phyloP scores from a whole-genome alignment of 768 basidiomycete genomes.

The Psilocybe cubensis region DNA sequence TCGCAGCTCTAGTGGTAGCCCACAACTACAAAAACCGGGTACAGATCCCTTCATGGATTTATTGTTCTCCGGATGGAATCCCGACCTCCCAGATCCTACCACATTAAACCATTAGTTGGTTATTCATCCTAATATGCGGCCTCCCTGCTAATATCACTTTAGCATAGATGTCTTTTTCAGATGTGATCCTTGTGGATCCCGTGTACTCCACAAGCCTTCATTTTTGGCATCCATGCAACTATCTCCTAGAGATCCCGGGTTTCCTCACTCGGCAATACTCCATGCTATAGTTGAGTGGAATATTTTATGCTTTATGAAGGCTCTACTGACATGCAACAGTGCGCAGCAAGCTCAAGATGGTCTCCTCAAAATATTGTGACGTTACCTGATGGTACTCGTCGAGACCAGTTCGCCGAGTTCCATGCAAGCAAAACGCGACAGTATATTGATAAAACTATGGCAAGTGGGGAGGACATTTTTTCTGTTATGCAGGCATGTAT shows the following conservation, averaged over 20 bases:
- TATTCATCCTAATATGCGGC: slow-evolving; percentile 5
- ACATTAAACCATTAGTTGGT: slow-evolving; percentile 77
- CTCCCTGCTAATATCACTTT: slow-evolving; percentile 15
- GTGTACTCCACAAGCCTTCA: slow-evolving; percentile 80
- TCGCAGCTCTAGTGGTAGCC: slow-evolving; percentile 52
- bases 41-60: slow-evolving; percentile 66
- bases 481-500: slow-evolving; percentile 87
- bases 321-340: slow-evolving; percentile 43
- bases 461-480: slow-evolving; percentile 87
- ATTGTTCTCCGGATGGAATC: slow-evolving; percentile 81
- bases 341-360: slow-evolving; percentile 85
- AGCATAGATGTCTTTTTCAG: slow-evolving; percentile 90
- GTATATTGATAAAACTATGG: slow-evolving; percentile 89
- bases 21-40: slow-evolving; percentile 47
- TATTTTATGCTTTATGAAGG: slow-evolving; percentile 6
- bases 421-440: slow-evolving; percentile 87
- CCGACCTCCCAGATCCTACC: slow-evolving; percentile 79
- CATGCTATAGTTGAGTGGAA: slow-evolving; percentile 82
- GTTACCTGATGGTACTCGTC: slow-evolving; percentile 72
- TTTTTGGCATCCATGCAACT: slow-evolving; percentile 81
- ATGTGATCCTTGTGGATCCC: slow-evolving; percentile 85
- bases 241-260: slow-evolving; percentile 78
- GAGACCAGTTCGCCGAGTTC: slow-evolving; percentile 87
- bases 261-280: slow-evolving; percentile 88
- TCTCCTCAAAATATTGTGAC: slow-evolving; percentile 69